A percentile compares a stretch with the other conserved stretches of the same genome.
Evolutionary conservation across 768 basidiomycete genomes (phyloP).

Genomic region (Russula emetica): DNA sequence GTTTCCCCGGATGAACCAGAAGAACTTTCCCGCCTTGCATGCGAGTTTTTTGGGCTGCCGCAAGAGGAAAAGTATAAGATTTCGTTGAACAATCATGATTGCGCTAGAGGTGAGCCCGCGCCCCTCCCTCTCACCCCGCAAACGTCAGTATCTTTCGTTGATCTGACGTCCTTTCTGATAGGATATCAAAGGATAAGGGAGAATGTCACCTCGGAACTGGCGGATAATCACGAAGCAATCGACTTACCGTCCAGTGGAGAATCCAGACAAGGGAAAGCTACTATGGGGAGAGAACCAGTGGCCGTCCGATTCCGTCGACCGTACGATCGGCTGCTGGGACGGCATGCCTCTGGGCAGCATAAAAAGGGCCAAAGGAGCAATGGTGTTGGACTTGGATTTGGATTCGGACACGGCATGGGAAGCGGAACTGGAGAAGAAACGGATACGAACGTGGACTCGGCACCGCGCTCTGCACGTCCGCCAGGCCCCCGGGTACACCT

Average conservation of each 20-base stretch:
- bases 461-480: neutral
- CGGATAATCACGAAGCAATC: conserved; percentile 80
- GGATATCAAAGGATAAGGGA: conserved; percentile 79
- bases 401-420: conserved; percentile 20
- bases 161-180: conserved; percentile 32
- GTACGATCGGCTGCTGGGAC: no score
- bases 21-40: no score
- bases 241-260: conserved; percentile 73
- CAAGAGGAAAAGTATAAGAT: conserved; percentile 62
- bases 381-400: conserved; percentile 18
- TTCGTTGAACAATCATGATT: conserved; percentile 60
- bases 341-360: no score
- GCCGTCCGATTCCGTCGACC: no score
- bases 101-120: conserved; percentile 61
- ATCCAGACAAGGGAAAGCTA: conserved; percentile 63
- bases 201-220: conserved; percentile 81
- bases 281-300: conserved; percentile 88
- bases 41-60: conserved; percentile 62
- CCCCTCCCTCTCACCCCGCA: no score
- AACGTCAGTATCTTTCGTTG: conserved; percentile 2
- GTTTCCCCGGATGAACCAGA: conserved; percentile 56
- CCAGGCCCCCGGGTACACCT: conserved; percentile 9
- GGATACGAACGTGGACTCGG: conserved; percentile 18
- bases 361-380: no score
- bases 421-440: conserved; percentile 17